phyloP scores from a whole-genome alignment of 2,329 filamentous ascomycete species.

The Aspergillus sp. region DNA sequence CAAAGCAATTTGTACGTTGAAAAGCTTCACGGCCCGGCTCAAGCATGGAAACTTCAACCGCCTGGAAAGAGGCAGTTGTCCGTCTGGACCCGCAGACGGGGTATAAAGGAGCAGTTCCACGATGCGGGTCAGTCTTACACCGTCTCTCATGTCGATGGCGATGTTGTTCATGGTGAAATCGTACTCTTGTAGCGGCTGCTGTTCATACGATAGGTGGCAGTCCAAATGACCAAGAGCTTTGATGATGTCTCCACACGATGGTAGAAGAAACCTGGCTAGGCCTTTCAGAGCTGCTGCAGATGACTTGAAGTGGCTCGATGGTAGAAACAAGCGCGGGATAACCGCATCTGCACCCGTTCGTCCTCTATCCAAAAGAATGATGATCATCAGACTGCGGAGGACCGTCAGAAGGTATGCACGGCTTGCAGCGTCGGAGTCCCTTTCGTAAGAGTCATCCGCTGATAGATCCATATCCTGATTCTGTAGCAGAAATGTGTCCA shows the following conservation, averaged over 20 bases:
- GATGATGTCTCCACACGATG: constrained; percentile 57
- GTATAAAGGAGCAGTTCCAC: constrained; percentile 58
- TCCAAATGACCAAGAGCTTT: constrained; percentile 56
- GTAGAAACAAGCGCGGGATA: constrained; percentile 48
- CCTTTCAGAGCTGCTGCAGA: constrained; percentile 54
- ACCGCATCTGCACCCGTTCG: constrained; percentile 38
- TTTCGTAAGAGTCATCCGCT: constrained; percentile 18
- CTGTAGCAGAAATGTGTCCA: constrained; percentile 57
- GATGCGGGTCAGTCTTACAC: constrained; percentile 58
- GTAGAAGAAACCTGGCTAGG: constrained; percentile 54
- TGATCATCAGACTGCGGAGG: constrained; percentile 59
- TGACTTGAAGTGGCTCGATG: constrained; percentile 55
- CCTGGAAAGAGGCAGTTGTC: constrained; percentile 51
- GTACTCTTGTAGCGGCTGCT: constrained; percentile 60
- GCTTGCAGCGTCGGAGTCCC: constrained; percentile 43
- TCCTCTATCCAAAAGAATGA: constrained; percentile 58
- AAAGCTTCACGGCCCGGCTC: constrained; percentile 55
- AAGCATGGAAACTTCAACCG: constrained; percentile 59
- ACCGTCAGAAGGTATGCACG: constrained; percentile 57
- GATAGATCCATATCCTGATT: constrained; percentile 52
- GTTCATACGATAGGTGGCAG: constrained; percentile 55
- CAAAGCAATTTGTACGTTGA: constrained; percentile 60
- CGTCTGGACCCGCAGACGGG: constrained; percentile 26
- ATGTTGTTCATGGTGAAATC: constrained; percentile 59
- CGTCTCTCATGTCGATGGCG: constrained; percentile 62